phyloP scores from a whole-genome alignment of 352 stramenopile species.

The Phytopythium mirpurense region DNA sequence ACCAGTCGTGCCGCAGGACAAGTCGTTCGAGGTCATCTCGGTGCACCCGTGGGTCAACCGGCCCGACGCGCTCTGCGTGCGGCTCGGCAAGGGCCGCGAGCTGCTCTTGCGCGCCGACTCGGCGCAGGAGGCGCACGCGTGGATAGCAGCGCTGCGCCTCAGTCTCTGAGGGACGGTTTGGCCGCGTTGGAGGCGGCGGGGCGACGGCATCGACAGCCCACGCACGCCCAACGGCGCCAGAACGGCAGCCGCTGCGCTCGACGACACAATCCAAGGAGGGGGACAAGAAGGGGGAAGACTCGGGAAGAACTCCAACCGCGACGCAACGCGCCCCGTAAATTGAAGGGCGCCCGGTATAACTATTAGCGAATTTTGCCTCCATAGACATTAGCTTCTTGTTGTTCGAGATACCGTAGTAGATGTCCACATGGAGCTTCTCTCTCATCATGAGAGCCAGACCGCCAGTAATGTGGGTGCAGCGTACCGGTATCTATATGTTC shows the following conservation, averaged over 20 bases:
- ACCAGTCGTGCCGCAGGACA: constrained; percentile 27
- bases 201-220: neutral
- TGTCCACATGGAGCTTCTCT: no score
- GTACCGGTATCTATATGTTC: no score
- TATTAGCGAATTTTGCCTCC: neutral
- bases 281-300: neutral
- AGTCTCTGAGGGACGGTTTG: constrained; percentile 23
- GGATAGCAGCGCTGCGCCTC: constrained; percentile 40
- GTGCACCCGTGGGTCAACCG: constrained; percentile 34
- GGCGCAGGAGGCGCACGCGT: constrained; percentile 38
- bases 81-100: constrained; percentile 49
- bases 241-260: neutral
- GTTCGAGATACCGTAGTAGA: no score
- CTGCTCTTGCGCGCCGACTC: constrained; percentile 41
- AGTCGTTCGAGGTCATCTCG: constrained; percentile 41
- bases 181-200: neutral
- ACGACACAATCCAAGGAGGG: no score
- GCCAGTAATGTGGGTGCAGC: no score
- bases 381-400: no score
- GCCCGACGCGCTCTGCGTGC: constrained; percentile 38
- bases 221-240: neutral
- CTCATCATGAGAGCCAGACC: no score
- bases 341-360: neutral
- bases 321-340: neutral
- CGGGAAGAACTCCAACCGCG: neutral